Percentiles rank a stretch among this genome's conserved stretches.
Evolutionary conservation across 2,329 filamentous ascomycete genomes (phyloP).

Genomic region (Fusarium sp.): DNA sequence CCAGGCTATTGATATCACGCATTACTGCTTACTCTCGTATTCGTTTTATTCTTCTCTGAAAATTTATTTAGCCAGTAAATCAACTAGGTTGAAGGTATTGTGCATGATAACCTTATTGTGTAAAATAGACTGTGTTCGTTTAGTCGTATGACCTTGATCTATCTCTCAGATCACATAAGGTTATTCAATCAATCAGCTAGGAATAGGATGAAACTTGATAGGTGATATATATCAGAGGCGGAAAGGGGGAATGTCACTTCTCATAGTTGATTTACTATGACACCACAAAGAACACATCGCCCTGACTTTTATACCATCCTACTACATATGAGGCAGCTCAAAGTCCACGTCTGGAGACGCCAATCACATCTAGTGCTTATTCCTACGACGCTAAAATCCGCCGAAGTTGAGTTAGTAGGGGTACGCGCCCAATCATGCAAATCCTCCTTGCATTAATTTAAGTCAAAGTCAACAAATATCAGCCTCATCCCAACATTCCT

Average conservation of each 20-base stretch:
- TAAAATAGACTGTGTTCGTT: too few species aligned
- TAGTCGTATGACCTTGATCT: too few species aligned
- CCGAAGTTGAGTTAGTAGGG: not conserved
- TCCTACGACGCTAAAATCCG: constrained; percentile 6
- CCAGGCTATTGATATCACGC: not conserved
- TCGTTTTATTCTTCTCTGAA: not conserved
- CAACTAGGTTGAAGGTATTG: too few species aligned
- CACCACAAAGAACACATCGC: not conserved
- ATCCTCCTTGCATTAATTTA: not conserved
- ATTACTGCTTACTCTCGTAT: not conserved
- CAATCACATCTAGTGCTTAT: not conserved
- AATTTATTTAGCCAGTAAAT: too few species aligned
- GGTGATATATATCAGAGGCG: too few species aligned
- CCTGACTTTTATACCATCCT: not conserved
- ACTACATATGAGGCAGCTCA: not conserved
- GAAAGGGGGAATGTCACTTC: too few species aligned
- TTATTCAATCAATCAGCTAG: too few species aligned
- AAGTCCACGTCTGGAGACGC: not conserved
- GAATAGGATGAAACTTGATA: too few species aligned
- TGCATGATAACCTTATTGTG: too few species aligned
- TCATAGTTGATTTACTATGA: too few species aligned
- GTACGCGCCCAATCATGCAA: constrained; percentile 6
- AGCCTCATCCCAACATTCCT: not conserved
- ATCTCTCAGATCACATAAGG: too few species aligned
- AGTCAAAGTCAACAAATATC: not conserved